Evolutionary conservation across 2,329 filamentous ascomycete genomes (phyloP).

Genomic region (Hymenoscyphus linearis): DNA sequence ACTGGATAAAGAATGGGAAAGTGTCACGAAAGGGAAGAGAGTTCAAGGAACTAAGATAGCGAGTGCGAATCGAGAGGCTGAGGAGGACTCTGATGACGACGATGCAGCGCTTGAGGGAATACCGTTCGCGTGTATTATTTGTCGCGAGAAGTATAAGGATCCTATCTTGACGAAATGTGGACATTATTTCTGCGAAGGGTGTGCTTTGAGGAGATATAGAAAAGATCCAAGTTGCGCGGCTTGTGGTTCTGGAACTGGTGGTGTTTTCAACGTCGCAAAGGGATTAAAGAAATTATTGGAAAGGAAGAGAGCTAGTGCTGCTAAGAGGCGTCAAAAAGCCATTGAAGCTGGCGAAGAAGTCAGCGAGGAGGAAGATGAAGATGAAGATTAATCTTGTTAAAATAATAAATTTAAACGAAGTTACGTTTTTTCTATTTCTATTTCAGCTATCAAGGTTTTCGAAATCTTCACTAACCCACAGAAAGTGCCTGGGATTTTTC

Average conservation of each 20-base stretch:
- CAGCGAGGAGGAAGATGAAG: conserved; percentile 40
- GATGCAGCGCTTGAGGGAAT: conserved; percentile 31
- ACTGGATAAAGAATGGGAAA: conserved; percentile 91
- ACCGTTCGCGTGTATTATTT: conserved; percentile 34
- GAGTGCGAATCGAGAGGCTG: conserved; percentile 31
- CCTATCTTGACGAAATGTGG: conserved; percentile 86
- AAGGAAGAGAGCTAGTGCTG: conserved; percentile 55
- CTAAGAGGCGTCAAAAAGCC: conserved; percentile 46
- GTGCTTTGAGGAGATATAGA: conserved; percentile 79
- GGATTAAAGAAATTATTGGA: conserved; percentile 71
- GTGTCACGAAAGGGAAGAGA: conserved; percentile 66
- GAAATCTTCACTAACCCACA: no score
- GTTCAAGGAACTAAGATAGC: conserved; percentile 46
- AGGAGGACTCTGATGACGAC: conserved; percentile 42
- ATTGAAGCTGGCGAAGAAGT: conserved; percentile 48
- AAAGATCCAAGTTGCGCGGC: conserved; percentile 83
- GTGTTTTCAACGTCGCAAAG: conserved; percentile 86
- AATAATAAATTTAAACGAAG: neutral
- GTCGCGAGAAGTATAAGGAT: conserved; percentile 38
- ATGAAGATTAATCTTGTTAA: conserved; percentile 3
- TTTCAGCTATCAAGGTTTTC: no score
- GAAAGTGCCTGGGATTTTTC: no score
- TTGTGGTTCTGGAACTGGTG: conserved; percentile 78
- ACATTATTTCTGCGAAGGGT: conserved; percentile 93
- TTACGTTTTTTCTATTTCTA: no score